These are phyloP conservation scores for Dalbergia oliveri DNA, from an alignment of 306 rosid genomes.

Conservation along the genomic window DNA sequence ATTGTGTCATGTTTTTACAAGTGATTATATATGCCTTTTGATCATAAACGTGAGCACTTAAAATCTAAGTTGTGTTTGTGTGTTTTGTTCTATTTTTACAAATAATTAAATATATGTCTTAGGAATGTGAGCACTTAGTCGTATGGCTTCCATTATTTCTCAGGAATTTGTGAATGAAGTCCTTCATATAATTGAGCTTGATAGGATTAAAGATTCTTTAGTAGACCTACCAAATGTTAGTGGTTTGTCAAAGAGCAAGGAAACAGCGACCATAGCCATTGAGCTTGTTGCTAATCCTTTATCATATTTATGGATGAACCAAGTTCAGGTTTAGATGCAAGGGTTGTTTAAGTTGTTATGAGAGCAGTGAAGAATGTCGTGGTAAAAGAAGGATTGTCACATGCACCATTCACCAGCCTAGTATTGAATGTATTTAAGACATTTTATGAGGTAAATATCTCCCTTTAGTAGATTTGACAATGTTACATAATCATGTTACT, in stretches of 20 bases:
- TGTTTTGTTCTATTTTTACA: no score
- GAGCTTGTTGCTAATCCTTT: slow-evolving; percentile 78
- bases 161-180: slow-evolving; percentile 72
- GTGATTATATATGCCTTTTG: no score
- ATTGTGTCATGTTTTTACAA: no score
- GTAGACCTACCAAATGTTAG: slow-evolving; percentile 63
- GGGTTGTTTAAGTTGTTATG: slow-evolving; percentile 71
- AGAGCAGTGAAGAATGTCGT: slow-evolving; percentile 71
- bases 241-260: slow-evolving; percentile 76
- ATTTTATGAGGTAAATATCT: slow-evolving; percentile 69
- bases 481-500: slow-evolving; percentile 9
- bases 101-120: no score
- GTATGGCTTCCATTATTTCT: slow-evolving; percentile 18
- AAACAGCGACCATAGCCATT: slow-evolving; percentile 67
- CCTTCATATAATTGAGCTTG: slow-evolving; percentile 69
- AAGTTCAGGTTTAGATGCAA: slow-evolving; percentile 74
- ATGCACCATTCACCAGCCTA: slow-evolving; percentile 82
- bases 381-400: slow-evolving; percentile 65
- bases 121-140: neutral
- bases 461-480: neutral
- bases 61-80: no score
- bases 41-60: no score
- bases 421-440: slow-evolving; percentile 70
- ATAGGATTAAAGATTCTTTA: slow-evolving; percentile 60
- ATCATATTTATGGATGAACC: slow-evolving; percentile 77